Conservation (phyloP, 345 rosid species). For the Raphanus raphanistrum region DNA sequence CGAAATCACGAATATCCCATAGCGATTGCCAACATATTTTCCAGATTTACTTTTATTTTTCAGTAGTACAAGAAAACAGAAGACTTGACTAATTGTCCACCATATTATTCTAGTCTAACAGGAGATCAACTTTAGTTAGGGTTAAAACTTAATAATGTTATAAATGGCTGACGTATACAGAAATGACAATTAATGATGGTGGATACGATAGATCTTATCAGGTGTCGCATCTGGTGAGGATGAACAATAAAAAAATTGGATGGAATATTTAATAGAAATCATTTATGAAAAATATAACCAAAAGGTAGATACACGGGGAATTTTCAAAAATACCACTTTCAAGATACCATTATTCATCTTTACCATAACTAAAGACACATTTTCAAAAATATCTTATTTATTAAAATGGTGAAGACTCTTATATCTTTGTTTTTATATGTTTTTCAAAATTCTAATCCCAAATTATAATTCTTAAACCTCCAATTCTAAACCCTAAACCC, state of each 20-base stretch:
- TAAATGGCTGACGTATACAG: background rate
- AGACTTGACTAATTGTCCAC: background rate
- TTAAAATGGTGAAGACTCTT: no score
- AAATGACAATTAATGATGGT: constrained; percentile 12
- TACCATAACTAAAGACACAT: no score
- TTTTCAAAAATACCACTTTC: no score
- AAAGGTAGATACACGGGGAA: background rate
- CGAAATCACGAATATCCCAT: background rate
- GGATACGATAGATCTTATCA: constrained; percentile 24
- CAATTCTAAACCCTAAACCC: no score
- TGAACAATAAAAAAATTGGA: background rate
- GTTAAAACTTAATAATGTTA: constrained; percentile 14
- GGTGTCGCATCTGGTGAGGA: constrained; percentile 11
- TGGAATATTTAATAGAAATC: constrained; percentile 1
- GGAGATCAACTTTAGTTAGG: constrained; percentile 7
- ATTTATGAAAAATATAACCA: background rate
- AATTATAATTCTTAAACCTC: no score
- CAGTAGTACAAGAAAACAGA: background rate
- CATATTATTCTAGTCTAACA: background rate
- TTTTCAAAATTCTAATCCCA: no score
- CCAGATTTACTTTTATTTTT: background rate
- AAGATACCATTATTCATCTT: no score
- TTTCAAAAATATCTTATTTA: no score
- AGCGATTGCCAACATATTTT: background rate
- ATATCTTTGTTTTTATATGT: no score